Evolutionary conservation across 495 filamentous ascomycete species (phyloP), one percentile per base, ranked within the genome.

Genomic region (Podospora conica): DNA sequence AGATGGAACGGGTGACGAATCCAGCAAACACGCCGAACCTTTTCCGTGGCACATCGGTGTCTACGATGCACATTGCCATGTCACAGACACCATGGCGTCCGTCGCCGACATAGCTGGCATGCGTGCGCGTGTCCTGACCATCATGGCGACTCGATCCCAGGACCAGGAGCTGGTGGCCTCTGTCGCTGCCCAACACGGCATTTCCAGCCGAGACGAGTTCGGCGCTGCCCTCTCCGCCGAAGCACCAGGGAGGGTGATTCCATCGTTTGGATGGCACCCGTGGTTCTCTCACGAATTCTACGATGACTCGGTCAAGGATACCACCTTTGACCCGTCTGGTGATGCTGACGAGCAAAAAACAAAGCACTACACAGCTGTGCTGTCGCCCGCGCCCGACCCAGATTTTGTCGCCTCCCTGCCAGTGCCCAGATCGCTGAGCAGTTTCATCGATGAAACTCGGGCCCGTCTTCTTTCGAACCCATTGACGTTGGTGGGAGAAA

Each of bases 191-290:
- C 58, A 82, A 70, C 75, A 79, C 12, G 70, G 75, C 62, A 68
- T 74, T 66, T 60, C 65, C 15, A 61, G 73, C 68, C 23, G 63
- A 20, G 61, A 64, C 6, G 61, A 55, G 12, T 29, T 74, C 24
- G 31, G 65, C 22, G 21, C 40, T 22, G 18, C 61, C 20, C 28
- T 48, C 18, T 48, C 53, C 53, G 61, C 62, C n/a, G 60, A 60
- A 54, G 63, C 53, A 58, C 61, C 68, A 72, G 60, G 68, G 69
- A 75, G 68, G 72, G 71, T 97, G 12, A 66, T 97, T 1, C 94
- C 95, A 0, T 88, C 87, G 28, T 98, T 97, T 78, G 95, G 95
- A n/a, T 97, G 94, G 92, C 95, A 98, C 75, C 96, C 96, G 1
- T 98, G 95, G 95, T 98, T 98, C 77, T 95, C 94, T 1, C 83